These are phyloP conservation scores for Penicillium sp. DNA, from an alignment of 2,329 filamentous ascomycete species.

Conservation along the genomic window DNA sequence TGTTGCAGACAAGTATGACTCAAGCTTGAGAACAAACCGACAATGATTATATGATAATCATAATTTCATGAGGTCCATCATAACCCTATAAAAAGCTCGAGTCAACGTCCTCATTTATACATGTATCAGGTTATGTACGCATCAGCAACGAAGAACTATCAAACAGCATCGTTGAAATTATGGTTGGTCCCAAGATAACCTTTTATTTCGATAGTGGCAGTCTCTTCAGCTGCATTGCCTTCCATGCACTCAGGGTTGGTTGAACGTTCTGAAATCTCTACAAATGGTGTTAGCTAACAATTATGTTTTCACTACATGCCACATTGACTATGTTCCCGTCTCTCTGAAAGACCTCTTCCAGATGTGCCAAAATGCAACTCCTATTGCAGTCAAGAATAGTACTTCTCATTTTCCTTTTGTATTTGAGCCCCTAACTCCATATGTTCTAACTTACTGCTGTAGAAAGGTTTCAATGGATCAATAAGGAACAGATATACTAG, in stretches of 20 bases:
- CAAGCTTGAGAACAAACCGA: no score
- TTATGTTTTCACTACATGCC: slow-evolving; percentile 12
- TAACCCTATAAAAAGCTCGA: neutral
- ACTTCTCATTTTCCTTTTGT: neutral
- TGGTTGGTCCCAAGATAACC: slow-evolving; percentile 12
- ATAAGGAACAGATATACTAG: slow-evolving; percentile 19
- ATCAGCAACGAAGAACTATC: neutral
- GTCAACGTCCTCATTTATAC: no score
- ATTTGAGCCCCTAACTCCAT: no score
- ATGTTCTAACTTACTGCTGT: neutral
- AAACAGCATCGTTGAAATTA: neutral
- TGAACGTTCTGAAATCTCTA: neutral
- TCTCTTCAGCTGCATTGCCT: slow-evolving; percentile 18
- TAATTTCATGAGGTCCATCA: no score
- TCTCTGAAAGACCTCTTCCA: slow-evolving; percentile 14
- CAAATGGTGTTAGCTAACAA: neutral
- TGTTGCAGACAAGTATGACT: neutral
- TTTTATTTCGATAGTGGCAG: slow-evolving; percentile 19
- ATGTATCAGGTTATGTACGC: no score
- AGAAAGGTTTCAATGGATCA: slow-evolving; percentile 20
- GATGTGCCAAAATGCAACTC: slow-evolving; percentile 13
- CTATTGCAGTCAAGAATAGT: slow-evolving; percentile 16
- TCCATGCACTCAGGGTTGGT: slow-evolving; percentile 12
- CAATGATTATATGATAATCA: neutral
- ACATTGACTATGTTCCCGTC: slow-evolving; percentile 16